These are phyloP conservation scores for Mrakia blollopis DNA, from an alignment of 768 basidiomycete genomes.

Conservation along the genomic window DNA sequence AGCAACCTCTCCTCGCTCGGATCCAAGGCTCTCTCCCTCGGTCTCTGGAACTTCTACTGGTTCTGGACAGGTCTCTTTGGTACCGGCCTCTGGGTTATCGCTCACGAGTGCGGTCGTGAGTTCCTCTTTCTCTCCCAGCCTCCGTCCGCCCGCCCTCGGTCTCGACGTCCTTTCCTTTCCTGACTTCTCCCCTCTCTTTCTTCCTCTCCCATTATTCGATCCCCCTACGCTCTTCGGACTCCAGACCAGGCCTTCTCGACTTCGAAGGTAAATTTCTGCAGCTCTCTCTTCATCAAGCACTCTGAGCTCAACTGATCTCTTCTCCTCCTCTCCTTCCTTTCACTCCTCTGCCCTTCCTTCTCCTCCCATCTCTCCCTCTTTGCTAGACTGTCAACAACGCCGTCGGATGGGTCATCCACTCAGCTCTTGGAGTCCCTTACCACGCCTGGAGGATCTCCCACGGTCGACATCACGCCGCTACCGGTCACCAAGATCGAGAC, in stretches of 20 bases:
- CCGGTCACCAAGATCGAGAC: constrained; percentile 86
- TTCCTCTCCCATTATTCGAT: background rate
- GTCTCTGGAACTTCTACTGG: constrained; percentile 73
- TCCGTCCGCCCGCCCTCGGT: background rate
- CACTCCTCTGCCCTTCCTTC: background rate
- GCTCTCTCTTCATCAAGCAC: background rate
- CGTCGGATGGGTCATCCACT: constrained; percentile 89
- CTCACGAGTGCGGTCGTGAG: constrained; percentile 67
- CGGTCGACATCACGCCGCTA: constrained; percentile 91
- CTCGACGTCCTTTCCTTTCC: background rate
- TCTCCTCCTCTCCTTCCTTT: background rate
- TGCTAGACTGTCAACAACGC: constrained; percentile 81
- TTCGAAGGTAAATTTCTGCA: background rate
- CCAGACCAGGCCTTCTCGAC: constrained; percentile 40
- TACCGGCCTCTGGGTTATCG: constrained; percentile 94
- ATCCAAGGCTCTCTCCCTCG: constrained; percentile 52
- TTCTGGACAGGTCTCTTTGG: constrained; percentile 78
- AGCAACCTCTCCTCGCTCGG: constrained; percentile 51
- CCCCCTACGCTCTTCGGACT: no score
- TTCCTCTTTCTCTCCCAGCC: background rate
- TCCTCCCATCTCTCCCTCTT: background rate
- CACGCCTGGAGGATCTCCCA: constrained; percentile 95
- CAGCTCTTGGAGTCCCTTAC: constrained; percentile 87
- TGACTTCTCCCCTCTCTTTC: background rate
- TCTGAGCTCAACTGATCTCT: no score